Evolutionary conservation across 768 basidiomycete genomes (phyloP).

Genomic region (Amanita muscaria): DNA sequence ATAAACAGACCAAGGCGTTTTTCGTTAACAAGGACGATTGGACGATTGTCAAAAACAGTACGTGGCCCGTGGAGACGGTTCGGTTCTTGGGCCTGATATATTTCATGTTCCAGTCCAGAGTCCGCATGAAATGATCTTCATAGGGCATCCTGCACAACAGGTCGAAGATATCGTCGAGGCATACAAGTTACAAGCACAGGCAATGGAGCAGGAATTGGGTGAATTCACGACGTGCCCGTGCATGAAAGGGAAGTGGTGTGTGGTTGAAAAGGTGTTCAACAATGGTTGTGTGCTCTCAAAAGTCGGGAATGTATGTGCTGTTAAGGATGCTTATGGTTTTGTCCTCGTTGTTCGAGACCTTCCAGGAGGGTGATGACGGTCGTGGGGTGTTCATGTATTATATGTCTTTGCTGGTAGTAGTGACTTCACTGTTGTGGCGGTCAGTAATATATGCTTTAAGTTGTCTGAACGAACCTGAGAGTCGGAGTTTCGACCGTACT

Average conservation of each 20-base stretch:
- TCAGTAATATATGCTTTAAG: too few relatives aligned
- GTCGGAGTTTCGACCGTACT: too few relatives aligned
- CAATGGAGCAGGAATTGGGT: not conserved
- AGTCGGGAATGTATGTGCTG: conserved; percentile 2
- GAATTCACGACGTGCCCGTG: not conserved
- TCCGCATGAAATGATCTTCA: conserved; percentile 6
- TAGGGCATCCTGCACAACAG: conserved; percentile 5
- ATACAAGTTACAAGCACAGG: not conserved
- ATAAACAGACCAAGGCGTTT: not conserved
- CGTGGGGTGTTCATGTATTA: not conserved
- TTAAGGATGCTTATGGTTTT: conserved; percentile 8
- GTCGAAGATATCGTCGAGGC: not conserved
- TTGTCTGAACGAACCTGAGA: too few relatives aligned
- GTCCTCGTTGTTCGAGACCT: conserved; percentile 3
- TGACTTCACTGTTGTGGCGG: too few relatives aligned
- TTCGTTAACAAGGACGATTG: conserved; percentile 6
- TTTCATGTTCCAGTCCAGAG: too few relatives aligned
- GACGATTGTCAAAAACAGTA: not conserved
- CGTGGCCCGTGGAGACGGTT: too few relatives aligned
- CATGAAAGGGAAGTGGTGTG: not conserved
- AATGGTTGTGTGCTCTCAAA: conserved; percentile 6
- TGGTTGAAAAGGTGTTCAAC: conserved; percentile 1
- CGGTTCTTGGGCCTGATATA: too few relatives aligned
- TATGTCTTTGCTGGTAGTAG: not conserved
- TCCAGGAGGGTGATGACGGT: not conserved